A percentile compares a stretch with the other conserved stretches of the same genome.
Evolutionary conservation across 345 rosid genomes (phyloP).

Genomic region (Eucalyptus marginata): DNA sequence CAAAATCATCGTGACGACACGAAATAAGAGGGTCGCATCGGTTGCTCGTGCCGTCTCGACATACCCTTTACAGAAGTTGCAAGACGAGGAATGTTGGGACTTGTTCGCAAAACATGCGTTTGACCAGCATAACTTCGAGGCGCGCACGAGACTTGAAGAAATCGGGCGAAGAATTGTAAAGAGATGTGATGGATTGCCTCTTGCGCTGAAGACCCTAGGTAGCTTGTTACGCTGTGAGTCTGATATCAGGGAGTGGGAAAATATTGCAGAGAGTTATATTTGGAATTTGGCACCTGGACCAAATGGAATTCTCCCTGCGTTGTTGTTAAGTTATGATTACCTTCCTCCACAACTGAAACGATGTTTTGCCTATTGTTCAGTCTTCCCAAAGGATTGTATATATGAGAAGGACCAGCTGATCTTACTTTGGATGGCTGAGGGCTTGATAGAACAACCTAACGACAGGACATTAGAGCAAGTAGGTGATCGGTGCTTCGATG

Average conservation of each 20-base stretch:
- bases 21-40: not conserved
- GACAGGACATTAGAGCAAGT: not conserved
- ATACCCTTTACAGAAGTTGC: not conserved
- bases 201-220: conserved; percentile 1
- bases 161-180: not conserved
- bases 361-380: conserved; percentile 6
- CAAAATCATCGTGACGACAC: not conserved
- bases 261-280: not conserved
- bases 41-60: not conserved
- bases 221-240: not conserved
- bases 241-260: not conserved
- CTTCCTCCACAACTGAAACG: conserved; percentile 2
- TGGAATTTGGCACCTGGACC: not conserved
- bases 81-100: not conserved
- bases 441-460: not conserved
- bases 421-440: conserved; percentile 7
- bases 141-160: not conserved
- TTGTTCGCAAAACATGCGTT: not conserved
- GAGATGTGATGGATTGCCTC: not conserved
- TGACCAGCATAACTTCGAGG: not conserved
- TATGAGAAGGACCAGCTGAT: not conserved
- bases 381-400: conserved; percentile 1
- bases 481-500: conserved; percentile 6
- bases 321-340: conserved; percentile 2
- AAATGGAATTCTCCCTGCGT: not conserved